Evolutionary conservation across 371 early-diverging fungal species (phyloP), one percentile per base, ranked within the genome.

Genomic region (Dentiscutata heterogama): DNA sequence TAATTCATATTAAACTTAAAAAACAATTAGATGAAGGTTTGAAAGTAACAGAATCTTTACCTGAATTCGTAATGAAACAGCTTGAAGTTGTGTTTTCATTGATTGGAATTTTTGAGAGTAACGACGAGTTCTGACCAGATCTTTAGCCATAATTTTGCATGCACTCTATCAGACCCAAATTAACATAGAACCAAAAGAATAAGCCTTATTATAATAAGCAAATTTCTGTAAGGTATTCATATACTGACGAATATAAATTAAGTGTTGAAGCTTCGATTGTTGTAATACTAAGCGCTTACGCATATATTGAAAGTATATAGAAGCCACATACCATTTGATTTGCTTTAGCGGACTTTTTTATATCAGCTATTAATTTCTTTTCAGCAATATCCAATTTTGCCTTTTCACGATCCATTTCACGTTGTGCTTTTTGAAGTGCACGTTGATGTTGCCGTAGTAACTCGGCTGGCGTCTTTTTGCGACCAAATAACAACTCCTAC

Each of bases 131-230:
- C 98, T 91, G 10, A 99, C 98, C 61, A 99, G 87, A 86, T 99
- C 98, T 87, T 96, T 98, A 50, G 99, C 99, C 98, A 97, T 97
- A 67, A 98, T 92, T 85, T 96, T 97, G 88, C 95, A 95, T 1
- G 97, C 96, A 77, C 89, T 91, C 95, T 95, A 83, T 27, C 8
- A 14, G 27, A 16, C 27, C 46, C 46, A 46, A 46, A 46, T 46
- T 46, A 46, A 46, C 46, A 46, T 11, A 46, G 46, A 46, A 46
- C 46, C 46, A 46, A 46, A 46, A 46, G 46, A 46, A 46, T 46
- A 46, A 46, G 46, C 46, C 11, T 46, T 46, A 46, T 11, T 11
- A 46, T 46, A 46, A 46, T 46, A 46, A 46, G 46, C 7, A 46
- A 46, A 46, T 46, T 46, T 46, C 11, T 46, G 46, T 46, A 46